These are phyloP conservation scores for Physcia stellaris DNA, from an alignment of 495 filamentous ascomycete species.

Conservation along the genomic window DNA sequence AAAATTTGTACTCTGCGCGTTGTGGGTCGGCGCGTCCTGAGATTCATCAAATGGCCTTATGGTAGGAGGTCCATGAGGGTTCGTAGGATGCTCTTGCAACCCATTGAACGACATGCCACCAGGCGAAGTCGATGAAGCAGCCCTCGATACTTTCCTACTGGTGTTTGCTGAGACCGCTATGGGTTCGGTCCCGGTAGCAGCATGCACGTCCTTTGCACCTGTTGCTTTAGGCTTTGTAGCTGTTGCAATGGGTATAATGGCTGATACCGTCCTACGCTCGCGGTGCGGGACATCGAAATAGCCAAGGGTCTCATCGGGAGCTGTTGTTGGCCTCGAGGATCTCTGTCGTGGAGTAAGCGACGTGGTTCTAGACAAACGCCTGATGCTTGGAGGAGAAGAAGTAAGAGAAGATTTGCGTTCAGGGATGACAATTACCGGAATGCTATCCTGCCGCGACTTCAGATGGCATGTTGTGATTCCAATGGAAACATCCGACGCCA, in stretches of 20 bases:
- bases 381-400: slow-evolving; percentile 29
- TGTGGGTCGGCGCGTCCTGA: no score
- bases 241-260: slow-evolving; percentile 18
- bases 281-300: slow-evolving; percentile 22
- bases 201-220: slow-evolving; percentile 8
- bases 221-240: slow-evolving; percentile 3
- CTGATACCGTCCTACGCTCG: slow-evolving; percentile 27
- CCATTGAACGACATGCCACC: no score
- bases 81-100: no score
- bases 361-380: slow-evolving; percentile 23
- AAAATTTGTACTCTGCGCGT: slow-evolving; percentile 1
- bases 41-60: no score
- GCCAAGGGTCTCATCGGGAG: slow-evolving; percentile 19
- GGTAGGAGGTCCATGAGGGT: no score
- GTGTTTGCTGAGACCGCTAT: slow-evolving; percentile 1
- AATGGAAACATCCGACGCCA: slow-evolving; percentile 42
- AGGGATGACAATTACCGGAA: slow-evolving; percentile 61
- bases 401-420: slow-evolving; percentile 52
- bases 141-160: slow-evolving; percentile 1
- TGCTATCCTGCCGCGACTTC: slow-evolving; percentile 43
- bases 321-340: slow-evolving; percentile 19
- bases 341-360: slow-evolving; percentile 19
- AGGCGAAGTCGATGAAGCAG: no score
- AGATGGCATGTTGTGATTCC: slow-evolving; percentile 34
- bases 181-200: neutral